A percentile compares a stretch with the other conserved stretches of the same genome.
Conservation (phyloP, 2,329 filamentous ascomycete genomes). For the Pseudohalonectria lignicola region DNA sequence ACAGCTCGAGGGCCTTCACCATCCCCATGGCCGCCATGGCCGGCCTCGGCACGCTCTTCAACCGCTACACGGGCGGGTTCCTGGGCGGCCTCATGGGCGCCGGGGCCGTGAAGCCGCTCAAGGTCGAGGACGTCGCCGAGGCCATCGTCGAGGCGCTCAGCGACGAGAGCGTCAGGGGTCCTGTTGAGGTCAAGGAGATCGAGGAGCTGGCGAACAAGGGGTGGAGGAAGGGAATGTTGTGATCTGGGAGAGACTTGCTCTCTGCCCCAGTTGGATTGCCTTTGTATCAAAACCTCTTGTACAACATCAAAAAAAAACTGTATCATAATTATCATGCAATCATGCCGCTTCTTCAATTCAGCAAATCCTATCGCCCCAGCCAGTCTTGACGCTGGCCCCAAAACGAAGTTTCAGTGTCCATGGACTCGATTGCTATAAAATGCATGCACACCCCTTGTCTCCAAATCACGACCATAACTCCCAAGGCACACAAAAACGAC, state of each 20-base stretch:
- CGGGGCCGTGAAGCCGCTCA: conserved; percentile 74
- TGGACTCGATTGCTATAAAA: too few species aligned
- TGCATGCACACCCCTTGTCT: too few species aligned
- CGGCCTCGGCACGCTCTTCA: conserved; percentile 64
- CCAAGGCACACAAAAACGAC: neutral
- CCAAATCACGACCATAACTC: too few species aligned
- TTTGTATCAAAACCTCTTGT: conserved; percentile 1
- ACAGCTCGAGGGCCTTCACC: conserved; percentile 69
- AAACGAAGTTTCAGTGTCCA: too few species aligned
- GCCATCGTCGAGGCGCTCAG: conserved; percentile 80
- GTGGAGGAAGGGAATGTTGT: conserved; percentile 90
- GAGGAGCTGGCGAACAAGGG: conserved; percentile 69
- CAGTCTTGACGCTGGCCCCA: too few species aligned
- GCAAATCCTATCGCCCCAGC: too few species aligned
- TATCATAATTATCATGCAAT: conserved; percentile 1
- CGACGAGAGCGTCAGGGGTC: conserved; percentile 61
- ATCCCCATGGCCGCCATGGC: conserved; percentile 73
- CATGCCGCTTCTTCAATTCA: too few species aligned
- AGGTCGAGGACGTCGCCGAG: conserved; percentile 78
- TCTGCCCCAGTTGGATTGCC: too few species aligned
- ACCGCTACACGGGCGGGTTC: conserved; percentile 64
- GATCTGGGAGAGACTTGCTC: conserved; percentile 17
- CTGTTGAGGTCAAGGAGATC: conserved; percentile 69
- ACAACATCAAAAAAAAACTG: conserved; percentile 1
- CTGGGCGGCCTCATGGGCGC: conserved; percentile 70